Evolutionary conservation across 2,329 filamentous ascomycete species (phyloP), one percentile per base, ranked within the genome.

Genomic region (Hymenoscyphus infarciens): DNA sequence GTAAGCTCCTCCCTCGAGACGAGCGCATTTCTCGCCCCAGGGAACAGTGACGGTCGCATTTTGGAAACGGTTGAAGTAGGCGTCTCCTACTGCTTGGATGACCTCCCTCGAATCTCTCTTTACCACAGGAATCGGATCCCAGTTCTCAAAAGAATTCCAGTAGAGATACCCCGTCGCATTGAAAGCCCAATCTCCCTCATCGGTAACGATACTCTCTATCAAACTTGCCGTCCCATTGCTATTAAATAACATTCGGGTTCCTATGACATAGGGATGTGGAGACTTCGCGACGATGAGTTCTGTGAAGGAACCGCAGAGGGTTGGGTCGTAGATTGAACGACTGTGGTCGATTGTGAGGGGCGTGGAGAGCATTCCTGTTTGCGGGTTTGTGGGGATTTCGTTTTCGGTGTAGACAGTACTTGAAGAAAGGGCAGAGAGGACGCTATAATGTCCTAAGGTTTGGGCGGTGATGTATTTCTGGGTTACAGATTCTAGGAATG

Each of bases 161-260:
- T 67, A 60, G 1, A 66, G 57, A 35, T 64, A 58, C 0, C 61
- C 62, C 1, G 60, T 63, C 6, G 64, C 64, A 38, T 67, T 64
- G 60, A 67, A 67, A 5, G 63, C 64, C 66, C 66, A 67, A 49
- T 67, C 66, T 4, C 66, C 64, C 1, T 56, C 25, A 3, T 61
- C 45, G 0, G 66, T 63, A 13, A 67, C 59, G 10, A 63, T 56
- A 15, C 56, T 59, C 35, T 67, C 60, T 8, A 67, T 61, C 5
- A 49, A 55, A 2, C 54, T 63, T 29, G 61, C 63, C n/a, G 57
- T 58, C 2, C 39, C 25, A 19, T 59, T 49, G 19, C 57, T 57
- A 6, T 3, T 11, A 25, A 67, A 59, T 1, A 64, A 55, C 65
- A 65, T 67, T 10, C 63, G 63, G 13, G 65, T 67, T 19, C 64